Conservation (phyloP, 2,329 filamentous ascomycete genomes). For the Lachnellula hyalina region DNA sequence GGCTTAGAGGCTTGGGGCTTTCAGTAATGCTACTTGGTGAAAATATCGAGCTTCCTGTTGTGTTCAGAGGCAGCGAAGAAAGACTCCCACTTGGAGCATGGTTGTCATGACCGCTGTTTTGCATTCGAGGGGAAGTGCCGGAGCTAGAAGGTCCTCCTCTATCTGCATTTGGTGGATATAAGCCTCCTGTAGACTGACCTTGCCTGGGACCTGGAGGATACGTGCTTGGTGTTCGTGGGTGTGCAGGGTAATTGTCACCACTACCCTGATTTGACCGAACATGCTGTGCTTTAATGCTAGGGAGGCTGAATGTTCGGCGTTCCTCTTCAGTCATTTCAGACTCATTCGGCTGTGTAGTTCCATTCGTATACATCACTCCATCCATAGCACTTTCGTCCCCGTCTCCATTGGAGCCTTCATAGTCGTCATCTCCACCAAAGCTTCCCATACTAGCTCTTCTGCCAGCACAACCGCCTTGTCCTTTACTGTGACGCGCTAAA, state of each 20-base stretch:
- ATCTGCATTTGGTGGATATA: conserved; percentile 58
- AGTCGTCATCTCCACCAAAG: conserved; percentile 74
- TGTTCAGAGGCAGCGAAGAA: conserved; percentile 42
- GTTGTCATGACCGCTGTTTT: conserved; percentile 30
- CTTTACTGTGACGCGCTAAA: conserved; percentile 89
- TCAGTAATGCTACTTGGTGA: conserved; percentile 71
- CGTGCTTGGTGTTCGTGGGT: conserved; percentile 66
- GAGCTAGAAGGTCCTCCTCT: conserved; percentile 45
- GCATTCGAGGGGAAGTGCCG: conserved; percentile 48
- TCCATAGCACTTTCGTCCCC: conserved; percentile 54
- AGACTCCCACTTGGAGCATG: conserved; percentile 47
- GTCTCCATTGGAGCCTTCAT: conserved; percentile 48
- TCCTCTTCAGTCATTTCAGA: conserved; percentile 56
- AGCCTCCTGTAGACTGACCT: conserved; percentile 44
- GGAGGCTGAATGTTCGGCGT: conserved; percentile 61
- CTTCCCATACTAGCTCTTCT: conserved; percentile 79
- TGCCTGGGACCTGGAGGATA: conserved; percentile 63
- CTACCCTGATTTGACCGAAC: conserved; percentile 42
- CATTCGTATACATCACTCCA: conserved; percentile 45
- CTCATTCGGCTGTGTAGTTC: conserved; percentile 49
- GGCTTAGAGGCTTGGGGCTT: conserved; percentile 78
- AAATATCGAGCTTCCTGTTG: conserved; percentile 51
- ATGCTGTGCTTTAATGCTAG: conserved; percentile 69
- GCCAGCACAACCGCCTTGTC: conserved; percentile 90
- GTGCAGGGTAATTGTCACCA: conserved; percentile 40